Conservation (phyloP, 139 green algal genomes). For the Chlorella sp. region DNA sequence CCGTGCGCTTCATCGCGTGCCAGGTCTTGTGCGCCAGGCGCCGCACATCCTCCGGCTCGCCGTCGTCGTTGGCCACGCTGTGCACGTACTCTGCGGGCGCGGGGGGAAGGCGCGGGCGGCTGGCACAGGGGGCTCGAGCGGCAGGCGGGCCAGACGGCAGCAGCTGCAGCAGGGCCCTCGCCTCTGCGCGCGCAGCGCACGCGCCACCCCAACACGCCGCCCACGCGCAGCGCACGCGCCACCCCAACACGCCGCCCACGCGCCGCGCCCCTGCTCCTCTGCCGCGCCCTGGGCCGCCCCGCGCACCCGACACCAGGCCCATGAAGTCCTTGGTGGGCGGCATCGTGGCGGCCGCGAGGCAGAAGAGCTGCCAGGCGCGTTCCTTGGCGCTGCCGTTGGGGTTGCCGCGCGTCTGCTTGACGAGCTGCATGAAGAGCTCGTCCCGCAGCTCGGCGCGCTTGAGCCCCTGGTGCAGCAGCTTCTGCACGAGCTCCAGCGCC, state of each 20-base stretch:
- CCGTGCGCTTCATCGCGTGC: constrained; percentile 83
- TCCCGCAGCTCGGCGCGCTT: constrained; percentile 91
- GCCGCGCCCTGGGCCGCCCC: no score
- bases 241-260: constrained; percentile 73
- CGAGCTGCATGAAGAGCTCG: constrained; percentile 88
- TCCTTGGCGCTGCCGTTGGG: constrained; percentile 37
- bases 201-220: constrained; percentile 69
- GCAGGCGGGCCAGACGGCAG: not conserved
- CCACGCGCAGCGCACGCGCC: constrained; percentile 55
- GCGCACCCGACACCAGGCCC: constrained; percentile 69
- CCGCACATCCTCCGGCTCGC: constrained; percentile 36
- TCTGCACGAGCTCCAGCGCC: constrained; percentile 78
- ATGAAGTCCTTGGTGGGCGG: constrained; percentile 91
- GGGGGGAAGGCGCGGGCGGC: not conserved
- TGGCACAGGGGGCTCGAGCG: not conserved
- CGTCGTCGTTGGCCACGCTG: constrained; percentile 58
- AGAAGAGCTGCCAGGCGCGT: constrained; percentile 90
- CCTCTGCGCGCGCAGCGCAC: constrained; percentile 9
- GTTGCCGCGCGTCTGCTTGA: constrained; percentile 93
- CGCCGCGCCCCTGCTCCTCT: no score
- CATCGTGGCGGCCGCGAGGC: constrained; percentile 80
- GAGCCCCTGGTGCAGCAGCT: constrained; percentile 89
- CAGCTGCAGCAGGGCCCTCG: constrained; percentile 1
- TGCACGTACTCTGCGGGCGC: constrained; percentile 76
- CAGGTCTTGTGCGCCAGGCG: constrained; percentile 66